These are phyloP conservation scores for Colletotrichum coccodes DNA, from an alignment of 2,329 filamentous ascomycete species.

Conservation along the genomic window DNA sequence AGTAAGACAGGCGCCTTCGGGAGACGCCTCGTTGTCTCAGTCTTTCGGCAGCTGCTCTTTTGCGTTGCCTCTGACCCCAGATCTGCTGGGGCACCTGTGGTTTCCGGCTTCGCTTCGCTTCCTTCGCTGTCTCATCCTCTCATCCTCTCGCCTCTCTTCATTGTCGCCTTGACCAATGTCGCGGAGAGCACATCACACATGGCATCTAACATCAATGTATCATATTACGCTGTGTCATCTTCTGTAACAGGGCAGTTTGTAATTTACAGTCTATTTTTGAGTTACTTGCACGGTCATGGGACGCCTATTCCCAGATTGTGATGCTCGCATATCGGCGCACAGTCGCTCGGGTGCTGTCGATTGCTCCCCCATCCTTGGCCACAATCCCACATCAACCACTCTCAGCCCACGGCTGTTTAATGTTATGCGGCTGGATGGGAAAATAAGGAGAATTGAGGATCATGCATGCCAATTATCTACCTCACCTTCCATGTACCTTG, in stretches of 20 bases:
- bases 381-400: neutral
- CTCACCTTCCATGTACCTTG: too few relatives aligned
- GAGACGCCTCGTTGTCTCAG: neutral
- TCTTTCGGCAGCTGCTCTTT: neutral
- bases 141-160: neutral
- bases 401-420: too few relatives aligned
- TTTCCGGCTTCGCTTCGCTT: neutral
- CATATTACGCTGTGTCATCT: neutral
- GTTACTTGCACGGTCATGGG: too few relatives aligned
- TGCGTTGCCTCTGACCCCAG: neutral
- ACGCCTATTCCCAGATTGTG: too few relatives aligned
- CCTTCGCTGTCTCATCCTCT: neutral
- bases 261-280: too few relatives aligned
- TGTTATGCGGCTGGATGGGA: too few relatives aligned
- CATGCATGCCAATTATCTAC: too few relatives aligned
- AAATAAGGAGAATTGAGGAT: too few relatives aligned
- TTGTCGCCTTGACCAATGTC: neutral
- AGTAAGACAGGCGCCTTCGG: constrained; percentile 3
- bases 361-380: too few relatives aligned
- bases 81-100: neutral
- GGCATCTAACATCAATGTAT: neutral
- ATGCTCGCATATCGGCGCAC: too few relatives aligned
- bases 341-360: too few relatives aligned
- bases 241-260: neutral
- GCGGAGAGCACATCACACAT: neutral